Evolutionary conservation across 1,284 basidiomycete species (phyloP), one percentile per base, ranked within the genome.

Genomic region (Stereum hirsutum): DNA sequence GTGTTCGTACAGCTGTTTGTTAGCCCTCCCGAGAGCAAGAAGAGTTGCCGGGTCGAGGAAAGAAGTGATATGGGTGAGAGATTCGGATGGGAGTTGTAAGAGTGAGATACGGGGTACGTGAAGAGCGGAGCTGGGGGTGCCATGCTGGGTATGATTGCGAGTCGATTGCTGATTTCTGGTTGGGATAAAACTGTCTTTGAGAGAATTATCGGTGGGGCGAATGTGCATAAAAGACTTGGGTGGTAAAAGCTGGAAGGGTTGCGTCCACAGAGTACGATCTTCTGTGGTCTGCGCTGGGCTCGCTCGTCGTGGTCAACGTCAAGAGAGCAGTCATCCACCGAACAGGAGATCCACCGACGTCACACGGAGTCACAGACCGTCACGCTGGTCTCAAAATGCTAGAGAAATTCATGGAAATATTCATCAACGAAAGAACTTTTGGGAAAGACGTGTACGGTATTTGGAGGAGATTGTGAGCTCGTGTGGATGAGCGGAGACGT

Each of bases 41-140:
- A 93, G 74, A 5, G 77, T 69, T 0, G 65, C 63, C 0, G 86
- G 84, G 54, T 81, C 71, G 42, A 92, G 78, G 57, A 78, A 81
- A 8, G 84, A 71, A n/a, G 87, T 84, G 63, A 91, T 72, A 49
- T 86, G 82, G 28, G 78, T 78, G 61, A 91, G 81, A 23, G 81
- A 81, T 58, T 92, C 89, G 27, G 69, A 61, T 20, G 89, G 86
- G 41, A 86, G 50, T 49, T 42, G 47, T 34, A 45, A 44, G 33
- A n/a, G n/a, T n/a, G n/a, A 46, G 38, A 38, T 32, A 41, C 23
- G 42, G 46, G 42, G 19, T n/a, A n/a, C n/a, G n/a, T n/a, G n/a
- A n/a, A n/a, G n/a, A n/a, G n/a, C 30, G 32, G 26, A 34, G 42
- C 36, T 46, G 38, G 48, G 45, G 37, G 52, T 57, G 65, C 77